These are phyloP conservation scores for Cladosporium cucumerinum DNA, from an alignment of 2,329 filamentous ascomycete species.

Conservation along the genomic window DNA sequence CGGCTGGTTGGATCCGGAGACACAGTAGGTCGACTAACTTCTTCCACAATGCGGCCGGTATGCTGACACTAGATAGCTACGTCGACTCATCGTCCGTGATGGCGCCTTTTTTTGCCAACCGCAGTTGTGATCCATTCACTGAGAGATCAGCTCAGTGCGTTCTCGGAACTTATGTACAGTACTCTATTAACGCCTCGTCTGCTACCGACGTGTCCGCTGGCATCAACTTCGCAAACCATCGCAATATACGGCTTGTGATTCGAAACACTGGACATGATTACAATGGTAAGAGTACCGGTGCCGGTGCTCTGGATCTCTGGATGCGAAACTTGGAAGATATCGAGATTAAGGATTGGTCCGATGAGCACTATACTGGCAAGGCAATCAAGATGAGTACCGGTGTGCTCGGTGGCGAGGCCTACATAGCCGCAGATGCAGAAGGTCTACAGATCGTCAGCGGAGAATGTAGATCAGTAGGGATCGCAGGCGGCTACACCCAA, in stretches of 20 bases:
- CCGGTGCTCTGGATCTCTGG: constrained; percentile 56
- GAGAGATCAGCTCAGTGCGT: constrained; percentile 36
- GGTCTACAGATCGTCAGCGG: constrained; percentile 55
- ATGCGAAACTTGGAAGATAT: constrained; percentile 54
- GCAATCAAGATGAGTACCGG: constrained; percentile 57
- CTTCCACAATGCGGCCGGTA: no score
- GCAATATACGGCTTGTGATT: constrained; percentile 51
- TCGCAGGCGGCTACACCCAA: constrained; percentile 59
- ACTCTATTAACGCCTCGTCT: constrained; percentile 30
- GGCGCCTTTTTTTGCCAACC: constrained; percentile 39
- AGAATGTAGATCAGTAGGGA: constrained; percentile 53
- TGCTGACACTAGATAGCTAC: constrained; percentile 18
- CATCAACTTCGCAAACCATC: constrained; percentile 42
- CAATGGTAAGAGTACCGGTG: constrained; percentile 60
- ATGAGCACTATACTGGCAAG: constrained; percentile 46
- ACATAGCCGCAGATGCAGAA: constrained; percentile 44
- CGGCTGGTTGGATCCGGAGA: constrained; percentile 11
- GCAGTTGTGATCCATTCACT: constrained; percentile 44
- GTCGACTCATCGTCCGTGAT: constrained; percentile 39
- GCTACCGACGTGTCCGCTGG: constrained; percentile 25
- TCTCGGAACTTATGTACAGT: constrained; percentile 43
- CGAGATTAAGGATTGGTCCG: constrained; percentile 42
- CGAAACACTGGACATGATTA: constrained; percentile 44
- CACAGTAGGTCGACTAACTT: neutral
- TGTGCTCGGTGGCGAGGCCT: constrained; percentile 50